Evolutionary conservation across 2,329 filamentous ascomycete species (phyloP), one percentile per base, ranked within the genome.

Genomic region (Grosmannia serpens): DNA sequence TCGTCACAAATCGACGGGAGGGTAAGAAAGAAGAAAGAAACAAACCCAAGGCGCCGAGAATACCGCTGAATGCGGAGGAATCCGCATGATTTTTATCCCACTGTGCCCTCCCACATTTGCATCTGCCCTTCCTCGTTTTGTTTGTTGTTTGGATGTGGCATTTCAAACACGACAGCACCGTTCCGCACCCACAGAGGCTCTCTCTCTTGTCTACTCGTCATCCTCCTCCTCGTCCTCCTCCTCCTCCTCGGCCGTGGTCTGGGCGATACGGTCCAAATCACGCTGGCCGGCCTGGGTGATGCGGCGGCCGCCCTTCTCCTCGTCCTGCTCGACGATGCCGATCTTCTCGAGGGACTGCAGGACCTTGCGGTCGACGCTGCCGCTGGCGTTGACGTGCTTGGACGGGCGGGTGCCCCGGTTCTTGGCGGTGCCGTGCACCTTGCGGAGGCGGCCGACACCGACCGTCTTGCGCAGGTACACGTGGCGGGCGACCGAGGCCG

Each of bases 381-480:
- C 92, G 68, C 87, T 91, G 76, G 91, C 94, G 74, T 96, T 88
- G 71, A 96, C 89, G 84, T 99, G 94, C 80, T 95, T 87, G 66
- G 86, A 89, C 74, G 94, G 94, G 68, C 88, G 85, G 69, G 85
- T 85, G 70, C 94, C 94, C 70, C 94, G 91, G 88, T 97, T 99
- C 87, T 95, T 96, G 82, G 88, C 88, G 69, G 85, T 88, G 71
- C 91, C 94, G 85, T 99, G 94, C 66, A 65, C 60, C 83, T 95
- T 96, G 77, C 92, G 88, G 70, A 99, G 86, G 74, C 94, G 91
- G 79, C 94, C 94, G 69, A 99, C 63, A 84, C 94, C 94, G 74
- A 99, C 91, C 65, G 91, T 96, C 85, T 99, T 99, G 82, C 94
- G 89, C 77, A 99, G 84, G 85, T 99, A 99, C 83, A 99, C 87